phyloP scores from a whole-genome alignment of 2,329 filamentous ascomycete genomes.

The Aspergillus fumigatiaffinis region DNA sequence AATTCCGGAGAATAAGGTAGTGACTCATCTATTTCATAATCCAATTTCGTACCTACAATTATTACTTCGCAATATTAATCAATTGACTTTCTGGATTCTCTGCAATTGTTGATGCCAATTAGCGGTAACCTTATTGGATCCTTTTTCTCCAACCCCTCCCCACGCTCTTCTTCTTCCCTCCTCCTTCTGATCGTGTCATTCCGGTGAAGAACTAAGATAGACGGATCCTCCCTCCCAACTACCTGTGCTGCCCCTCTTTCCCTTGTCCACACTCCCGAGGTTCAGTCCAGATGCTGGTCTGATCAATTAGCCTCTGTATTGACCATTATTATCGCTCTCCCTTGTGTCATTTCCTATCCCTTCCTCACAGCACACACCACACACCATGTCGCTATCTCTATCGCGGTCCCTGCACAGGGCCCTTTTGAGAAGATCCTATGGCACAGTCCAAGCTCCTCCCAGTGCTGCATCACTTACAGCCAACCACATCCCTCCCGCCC shows the following conservation, averaged over 20 bases:
- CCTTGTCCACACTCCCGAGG: neutral
- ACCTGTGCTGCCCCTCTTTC: neutral
- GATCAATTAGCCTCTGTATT: neutral
- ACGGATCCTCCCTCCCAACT: no score
- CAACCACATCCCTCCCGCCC: conserved; percentile 27
- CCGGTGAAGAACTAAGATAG: neutral
- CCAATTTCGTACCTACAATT: no score
- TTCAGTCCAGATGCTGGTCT: neutral
- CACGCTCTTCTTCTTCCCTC: neutral
- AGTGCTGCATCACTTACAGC: conserved; percentile 27
- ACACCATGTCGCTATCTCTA: conserved; percentile 26
- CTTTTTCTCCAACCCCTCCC: neutral
- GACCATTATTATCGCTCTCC: neutral
- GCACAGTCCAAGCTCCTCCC: conserved; percentile 36
- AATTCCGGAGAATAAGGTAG: no score
- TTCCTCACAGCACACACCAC: neutral
- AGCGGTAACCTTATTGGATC: neutral
- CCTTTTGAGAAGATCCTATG: conserved; percentile 31
- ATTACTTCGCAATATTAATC: no score
- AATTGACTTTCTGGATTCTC: no score
- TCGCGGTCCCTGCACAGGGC: conserved; percentile 26
- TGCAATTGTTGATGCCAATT: neutral
- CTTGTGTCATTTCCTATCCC: neutral
- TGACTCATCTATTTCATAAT: no score
- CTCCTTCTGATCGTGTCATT: neutral